These are phyloP conservation scores for Vigna mungo DNA, from an alignment of 306 rosid species.

Conservation along the genomic window DNA sequence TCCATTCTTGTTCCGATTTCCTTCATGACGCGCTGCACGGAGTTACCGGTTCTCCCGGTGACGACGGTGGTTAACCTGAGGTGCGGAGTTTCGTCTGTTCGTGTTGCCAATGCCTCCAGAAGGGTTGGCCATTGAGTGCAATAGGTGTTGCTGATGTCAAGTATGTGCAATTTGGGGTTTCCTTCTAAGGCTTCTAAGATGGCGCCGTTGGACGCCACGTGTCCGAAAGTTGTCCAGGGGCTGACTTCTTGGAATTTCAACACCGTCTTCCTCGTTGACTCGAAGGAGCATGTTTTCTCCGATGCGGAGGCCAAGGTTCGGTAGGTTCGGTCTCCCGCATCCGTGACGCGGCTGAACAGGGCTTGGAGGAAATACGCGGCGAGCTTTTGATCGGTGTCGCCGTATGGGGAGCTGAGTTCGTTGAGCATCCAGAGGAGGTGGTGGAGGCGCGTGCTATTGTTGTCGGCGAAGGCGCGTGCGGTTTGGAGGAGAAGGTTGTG, in stretches of 20 bases:
- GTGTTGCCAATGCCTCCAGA: conserved; percentile 79
- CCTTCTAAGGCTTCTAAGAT: conserved; percentile 87
- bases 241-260: conserved; percentile 90
- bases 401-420: conserved; percentile 82
- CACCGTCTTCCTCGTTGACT: conserved; percentile 71
- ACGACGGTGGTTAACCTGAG: conserved; percentile 69
- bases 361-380: conserved; percentile 85
- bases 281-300: conserved; percentile 82
- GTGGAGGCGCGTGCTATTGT: conserved; percentile 60
- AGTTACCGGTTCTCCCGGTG: conserved; percentile 41
- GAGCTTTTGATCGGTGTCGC: conserved; percentile 80
- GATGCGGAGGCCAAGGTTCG: conserved; percentile 61
- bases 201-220: conserved; percentile 88
- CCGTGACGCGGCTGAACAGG: conserved; percentile 75
- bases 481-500: conserved; percentile 65
- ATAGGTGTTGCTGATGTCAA: conserved; percentile 85
- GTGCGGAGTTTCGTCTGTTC: conserved; percentile 75
- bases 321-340: conserved; percentile 72
- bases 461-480: conserved; percentile 76
- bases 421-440: conserved; percentile 94
- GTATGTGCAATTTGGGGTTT: conserved; percentile 73
- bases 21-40: conserved; percentile 73
- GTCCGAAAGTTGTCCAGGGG: conserved; percentile 96
- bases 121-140: conserved; percentile 98
- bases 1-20: conserved; percentile 87